Evolutionary conservation across 2,329 filamentous ascomycete genomes (phyloP), one percentile per base, ranked within the genome.

Genomic region (Alternaria panax): DNA sequence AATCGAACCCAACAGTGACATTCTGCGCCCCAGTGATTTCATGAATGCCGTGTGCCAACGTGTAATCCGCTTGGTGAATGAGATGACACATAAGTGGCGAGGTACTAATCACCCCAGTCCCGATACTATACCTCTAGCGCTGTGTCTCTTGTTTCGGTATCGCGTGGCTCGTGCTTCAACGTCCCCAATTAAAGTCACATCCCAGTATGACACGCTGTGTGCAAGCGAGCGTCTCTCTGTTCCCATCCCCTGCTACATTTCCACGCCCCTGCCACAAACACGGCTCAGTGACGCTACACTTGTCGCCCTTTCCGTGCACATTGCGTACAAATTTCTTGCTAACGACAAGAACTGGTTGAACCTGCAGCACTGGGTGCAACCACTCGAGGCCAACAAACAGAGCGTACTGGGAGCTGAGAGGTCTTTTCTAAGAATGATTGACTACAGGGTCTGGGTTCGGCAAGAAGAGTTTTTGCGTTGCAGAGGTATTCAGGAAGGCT

Each of bases 71-170:
- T 22, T 54, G 9, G 34, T 43, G 8, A 43, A 58, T 5, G 25
- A 14, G 16, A 16, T 34, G 16, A n/a, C 11, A 12, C 14, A 25
- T 7, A n/a, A 34, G 9, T 9, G 41, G 27, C 14, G 4, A 3
- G 1, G 4, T 18, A 24, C 32, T 20, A 12, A 40, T 12, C 41
- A 28, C 27, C 34, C 38, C 1, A 55, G 51, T 9, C 32, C 46
- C 3, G 45, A 55, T 41, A 47, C 30, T 8, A 45, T 60, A 22
- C 57, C 52, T 7, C 11, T 51, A 9, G 46, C 41, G 2, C 30
- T 59, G 7, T 46, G 46, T 25, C 30, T 59, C 3, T 20, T 59
- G n/a, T 25, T 34, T 8, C 40, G 46, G n/a, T 34, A 55, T n/a
- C 46, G 46, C 12, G 11, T 32, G 1, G 30, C 28, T 4, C 22